These are phyloP conservation scores for Coemansia asiatica DNA, from an alignment of 192 early-diverging fungal species.

Conservation along the genomic window DNA sequence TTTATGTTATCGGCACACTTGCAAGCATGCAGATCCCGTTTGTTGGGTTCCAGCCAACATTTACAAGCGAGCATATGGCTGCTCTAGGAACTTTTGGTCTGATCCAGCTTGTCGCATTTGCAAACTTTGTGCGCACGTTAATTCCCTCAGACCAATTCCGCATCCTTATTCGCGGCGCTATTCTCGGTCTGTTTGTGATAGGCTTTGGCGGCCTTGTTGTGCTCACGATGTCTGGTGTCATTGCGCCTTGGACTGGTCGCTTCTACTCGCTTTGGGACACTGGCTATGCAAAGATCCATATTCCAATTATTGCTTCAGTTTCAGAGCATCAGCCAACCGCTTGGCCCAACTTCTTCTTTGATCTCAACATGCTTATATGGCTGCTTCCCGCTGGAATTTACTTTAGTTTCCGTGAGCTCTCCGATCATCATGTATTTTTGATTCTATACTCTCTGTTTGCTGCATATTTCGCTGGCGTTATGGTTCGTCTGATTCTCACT, in stretches of 20 bases:
- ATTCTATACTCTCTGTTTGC: constrained; percentile 97
- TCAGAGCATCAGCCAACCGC: constrained; percentile 99
- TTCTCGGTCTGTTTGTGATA: constrained; percentile 55
- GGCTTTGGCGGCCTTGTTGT: constrained; percentile 65
- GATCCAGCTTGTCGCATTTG: constrained; percentile 92
- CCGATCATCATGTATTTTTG: constrained; percentile 97
- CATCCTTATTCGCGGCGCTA: constrained; percentile 67
- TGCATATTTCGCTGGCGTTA: constrained; percentile 99
- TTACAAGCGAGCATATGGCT: constrained; percentile 99
- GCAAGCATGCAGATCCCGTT: constrained; percentile 99
- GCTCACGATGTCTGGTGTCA: constrained; percentile 78
- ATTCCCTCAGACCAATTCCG: constrained; percentile 86
- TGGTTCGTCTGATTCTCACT: constrained; percentile 99
- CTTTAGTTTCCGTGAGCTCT: constrained; percentile 92
- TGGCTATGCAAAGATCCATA: constrained; percentile 98
- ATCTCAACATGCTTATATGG: constrained; percentile 94
- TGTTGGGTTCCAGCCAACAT: constrained; percentile 97
- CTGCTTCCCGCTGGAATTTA: constrained; percentile 97
- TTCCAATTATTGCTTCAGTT: constrained; percentile 99
- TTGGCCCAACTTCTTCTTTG: constrained; percentile 99
- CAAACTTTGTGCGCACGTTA: constrained; percentile 75
- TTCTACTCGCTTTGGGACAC: constrained; percentile 99
- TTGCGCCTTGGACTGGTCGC: constrained; percentile 98
- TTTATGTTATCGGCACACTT: constrained; percentile 94
- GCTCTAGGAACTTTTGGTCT: constrained; percentile 97